These are phyloP conservation scores for Paramecium bursaria DNA, from an alignment of 73 alveolate genomes.

Conservation along the genomic window DNA sequence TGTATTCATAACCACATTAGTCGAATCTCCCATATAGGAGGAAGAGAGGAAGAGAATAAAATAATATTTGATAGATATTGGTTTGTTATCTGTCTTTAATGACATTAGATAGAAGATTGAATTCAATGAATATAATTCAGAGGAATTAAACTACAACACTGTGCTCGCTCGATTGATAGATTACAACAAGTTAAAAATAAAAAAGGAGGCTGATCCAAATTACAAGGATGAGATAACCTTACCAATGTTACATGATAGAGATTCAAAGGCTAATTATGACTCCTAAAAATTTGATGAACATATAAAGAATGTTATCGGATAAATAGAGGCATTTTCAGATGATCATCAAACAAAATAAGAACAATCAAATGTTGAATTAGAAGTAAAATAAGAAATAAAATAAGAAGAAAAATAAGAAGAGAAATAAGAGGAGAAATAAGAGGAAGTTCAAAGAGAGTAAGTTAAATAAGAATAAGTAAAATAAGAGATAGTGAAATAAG, in stretches of 20 bases:
- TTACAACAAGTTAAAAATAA: neutral
- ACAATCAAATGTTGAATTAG: no score
- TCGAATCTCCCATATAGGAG: constrained; percentile 1
- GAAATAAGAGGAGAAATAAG: no score
- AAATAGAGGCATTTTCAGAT: constrained; percentile 36
- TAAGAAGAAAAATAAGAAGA: neutral
- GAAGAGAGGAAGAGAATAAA: constrained; percentile 18
- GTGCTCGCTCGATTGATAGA: constrained; percentile 1
- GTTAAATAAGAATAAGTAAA: no score
- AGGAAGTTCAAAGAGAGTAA: no score
- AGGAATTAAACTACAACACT: neutral
- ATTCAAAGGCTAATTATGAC: constrained; percentile 15
- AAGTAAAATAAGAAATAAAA: neutral
- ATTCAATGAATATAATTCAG: neutral
- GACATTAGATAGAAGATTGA: neutral
- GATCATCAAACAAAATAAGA: constrained; percentile 9
- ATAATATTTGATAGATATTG: neutral
- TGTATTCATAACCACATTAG: neutral
- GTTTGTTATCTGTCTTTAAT: neutral
- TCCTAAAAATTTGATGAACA: neutral
- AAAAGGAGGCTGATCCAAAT: neutral
- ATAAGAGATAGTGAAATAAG: no score
- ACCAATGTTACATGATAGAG: constrained; percentile 31
- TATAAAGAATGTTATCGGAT: neutral
- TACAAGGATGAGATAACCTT: neutral